Evolutionary conservation across 1,284 basidiomycete species (phyloP), one percentile per base, ranked within the genome.

Genomic region (Tilletia indica): DNA sequence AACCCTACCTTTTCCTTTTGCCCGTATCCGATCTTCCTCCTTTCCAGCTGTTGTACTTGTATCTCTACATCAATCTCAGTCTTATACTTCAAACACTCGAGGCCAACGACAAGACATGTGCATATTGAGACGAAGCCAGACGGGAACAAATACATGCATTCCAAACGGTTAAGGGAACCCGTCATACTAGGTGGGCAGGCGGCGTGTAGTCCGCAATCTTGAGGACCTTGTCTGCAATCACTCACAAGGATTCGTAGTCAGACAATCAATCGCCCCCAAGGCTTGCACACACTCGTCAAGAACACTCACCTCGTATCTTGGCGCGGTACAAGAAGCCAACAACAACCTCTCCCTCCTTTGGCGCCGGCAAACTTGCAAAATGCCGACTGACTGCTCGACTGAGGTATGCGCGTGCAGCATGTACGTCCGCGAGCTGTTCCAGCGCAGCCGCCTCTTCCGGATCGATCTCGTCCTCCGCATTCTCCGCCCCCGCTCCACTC

Each of bases 281-380:
- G 25, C 25, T 5, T 4, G 16, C 25, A 12, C 49, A 12, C 25
- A 5, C 11, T 2, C 11, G 9, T 34, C 1, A 31, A 31, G 61
- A 14, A 56, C 77, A 72, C 73, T 81, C 75, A 68, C 80, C 79
- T 66, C 76, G 76, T 16, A 75, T 77, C 16, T 72, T 71, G 63
- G 79, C 80, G 71, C 79, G 75, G 71, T 80, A 80, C 68, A 81
- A 67, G 70, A 81, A 81, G 1, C 78, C 77, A 1, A 81, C 80
- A 0, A 81, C 80, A 1, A 80, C 76, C 68, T 81, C 80, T 11
- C 80, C 80, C 49, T 81, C 80, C 68, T 81, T 81, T 2, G 80
- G 80, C 14, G 77, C 72, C 5, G 79, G 80, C 58, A 77, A 75
- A 2, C 56, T 73, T n/a, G 72, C 73, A 68, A 81, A 79, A 70